phyloP scores from a whole-genome alignment of 2,329 filamentous ascomycete species.

The Aspergillus proliferans region DNA sequence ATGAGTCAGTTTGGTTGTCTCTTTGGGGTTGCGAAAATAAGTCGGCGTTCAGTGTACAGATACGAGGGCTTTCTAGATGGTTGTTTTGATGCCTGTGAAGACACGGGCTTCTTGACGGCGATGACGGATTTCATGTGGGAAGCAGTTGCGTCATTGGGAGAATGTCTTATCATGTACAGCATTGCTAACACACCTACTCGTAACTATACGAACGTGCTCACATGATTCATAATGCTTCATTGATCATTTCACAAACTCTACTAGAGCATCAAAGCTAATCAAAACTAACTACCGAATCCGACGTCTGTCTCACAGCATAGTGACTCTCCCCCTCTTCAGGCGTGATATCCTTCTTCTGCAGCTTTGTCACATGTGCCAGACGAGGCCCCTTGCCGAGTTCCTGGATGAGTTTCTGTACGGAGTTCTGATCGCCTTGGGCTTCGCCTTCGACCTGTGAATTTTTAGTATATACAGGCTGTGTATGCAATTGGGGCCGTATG shows the following conservation, averaged over 20 bases:
- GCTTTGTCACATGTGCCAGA: conserved; percentile 64
- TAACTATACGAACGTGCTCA: too few relatives aligned
- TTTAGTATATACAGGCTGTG: neutral
- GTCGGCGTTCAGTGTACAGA: too few relatives aligned
- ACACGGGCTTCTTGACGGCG: too few relatives aligned
- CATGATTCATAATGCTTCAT: too few relatives aligned
- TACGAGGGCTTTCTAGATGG: too few relatives aligned
- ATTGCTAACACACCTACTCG: too few relatives aligned
- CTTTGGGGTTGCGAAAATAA: too few relatives aligned
- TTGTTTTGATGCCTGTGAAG: too few relatives aligned
- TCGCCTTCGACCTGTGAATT: conserved; percentile 72
- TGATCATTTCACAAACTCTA: neutral
- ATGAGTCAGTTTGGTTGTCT: conserved; percentile 3
- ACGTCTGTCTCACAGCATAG: conserved; percentile 50
- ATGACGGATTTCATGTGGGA: too few relatives aligned
- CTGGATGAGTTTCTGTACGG: conserved; percentile 64
- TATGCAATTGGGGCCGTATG: too few relatives aligned
- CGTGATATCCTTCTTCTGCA: conserved; percentile 64
- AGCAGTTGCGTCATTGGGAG: too few relatives aligned
- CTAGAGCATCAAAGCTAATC: neutral
- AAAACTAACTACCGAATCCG: conserved; percentile 20
- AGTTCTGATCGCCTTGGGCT: conserved; percentile 66
- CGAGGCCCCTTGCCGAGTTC: conserved; percentile 69
- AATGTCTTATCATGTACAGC: too few relatives aligned
- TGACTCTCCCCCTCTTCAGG: conserved; percentile 59